phyloP scores from a whole-genome alignment of 805 yeast species.

The Saccharomycopsis javanensis region DNA sequence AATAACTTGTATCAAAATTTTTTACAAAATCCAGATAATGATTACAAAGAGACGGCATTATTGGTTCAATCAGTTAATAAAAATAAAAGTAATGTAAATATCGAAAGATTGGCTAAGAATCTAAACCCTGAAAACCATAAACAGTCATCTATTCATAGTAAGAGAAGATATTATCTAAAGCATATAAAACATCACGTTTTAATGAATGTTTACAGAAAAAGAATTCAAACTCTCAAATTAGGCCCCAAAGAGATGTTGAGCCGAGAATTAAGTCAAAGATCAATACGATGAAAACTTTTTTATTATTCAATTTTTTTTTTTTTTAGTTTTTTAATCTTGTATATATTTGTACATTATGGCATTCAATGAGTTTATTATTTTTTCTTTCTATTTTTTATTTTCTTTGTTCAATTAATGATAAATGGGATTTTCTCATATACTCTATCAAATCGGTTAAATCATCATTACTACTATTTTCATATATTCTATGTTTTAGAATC shows the following conservation, averaged over 20 bases:
- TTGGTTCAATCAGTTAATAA: neutral
- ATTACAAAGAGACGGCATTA: constrained; percentile 6
- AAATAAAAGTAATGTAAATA: neutral
- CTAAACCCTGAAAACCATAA: neutral
- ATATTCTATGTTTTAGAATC: neutral
- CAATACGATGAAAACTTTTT: neutral
- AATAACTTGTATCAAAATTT: constrained; percentile 1
- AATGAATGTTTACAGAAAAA: constrained; percentile 11
- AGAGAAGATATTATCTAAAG: constrained; percentile 3
- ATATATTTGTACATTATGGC: neutral
- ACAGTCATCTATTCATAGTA: neutral
- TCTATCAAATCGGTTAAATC: neutral
- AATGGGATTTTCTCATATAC: neutral
- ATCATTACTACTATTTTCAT: neutral
- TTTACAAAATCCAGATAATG: neutral
- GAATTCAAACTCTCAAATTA: constrained; percentile 4
- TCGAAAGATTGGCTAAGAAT: neutral
- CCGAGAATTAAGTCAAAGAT: constrained; percentile 3
- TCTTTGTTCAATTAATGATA: too few species aligned
- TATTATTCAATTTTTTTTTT: too few species aligned
- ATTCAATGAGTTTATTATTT: too few species aligned
- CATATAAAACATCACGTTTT: constrained; percentile 7
- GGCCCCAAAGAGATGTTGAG: constrained; percentile 5
- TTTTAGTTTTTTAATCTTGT: neutral
- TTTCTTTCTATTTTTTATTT: too few species aligned